Evolutionary conservation across 371 early-diverging fungal species (phyloP).

Genomic region (Rhizopus microsporus): DNA sequence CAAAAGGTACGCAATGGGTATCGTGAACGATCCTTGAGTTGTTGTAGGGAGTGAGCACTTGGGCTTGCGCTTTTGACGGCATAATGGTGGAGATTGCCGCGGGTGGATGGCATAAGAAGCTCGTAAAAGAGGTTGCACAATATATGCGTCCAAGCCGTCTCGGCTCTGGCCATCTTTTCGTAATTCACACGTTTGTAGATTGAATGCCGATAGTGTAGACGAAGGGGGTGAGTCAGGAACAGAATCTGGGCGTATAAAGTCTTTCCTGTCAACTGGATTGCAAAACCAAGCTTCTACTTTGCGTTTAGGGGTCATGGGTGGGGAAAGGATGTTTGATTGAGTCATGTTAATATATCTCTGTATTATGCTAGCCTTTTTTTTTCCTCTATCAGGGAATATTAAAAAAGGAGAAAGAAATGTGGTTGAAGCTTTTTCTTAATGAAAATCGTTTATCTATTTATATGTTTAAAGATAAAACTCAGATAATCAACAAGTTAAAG

Average conservation of each 20-base stretch:
- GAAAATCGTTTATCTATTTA: neutral
- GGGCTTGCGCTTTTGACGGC: constrained; percentile 9
- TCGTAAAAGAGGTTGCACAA: neutral
- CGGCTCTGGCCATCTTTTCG: neutral
- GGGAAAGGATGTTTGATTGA: constrained; percentile 6
- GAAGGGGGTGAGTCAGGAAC: neutral
- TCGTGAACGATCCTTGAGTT: constrained; percentile 11
- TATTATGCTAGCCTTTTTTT: neutral
- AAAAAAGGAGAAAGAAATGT: constrained; percentile 5
- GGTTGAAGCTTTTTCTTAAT: neutral
- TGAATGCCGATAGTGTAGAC: neutral
- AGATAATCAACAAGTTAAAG: constrained; percentile 1
- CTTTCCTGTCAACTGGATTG: neutral
- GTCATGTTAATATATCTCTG: neutral
- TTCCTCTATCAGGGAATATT: neutral
- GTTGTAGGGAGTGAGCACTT: constrained; percentile 3
- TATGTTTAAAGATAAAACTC: neutral
- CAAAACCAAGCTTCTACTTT: constrained; percentile 3
- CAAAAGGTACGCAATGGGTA: constrained; percentile 1
- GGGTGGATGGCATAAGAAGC: neutral
- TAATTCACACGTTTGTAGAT: neutral
- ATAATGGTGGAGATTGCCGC: neutral
- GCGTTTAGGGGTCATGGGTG: constrained; percentile 13
- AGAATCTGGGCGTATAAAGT: neutral
- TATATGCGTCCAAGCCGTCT: constrained; percentile 1